phyloP scores from a whole-genome alignment of 2,329 filamentous ascomycete species.

The Colletotrichum agaves region DNA sequence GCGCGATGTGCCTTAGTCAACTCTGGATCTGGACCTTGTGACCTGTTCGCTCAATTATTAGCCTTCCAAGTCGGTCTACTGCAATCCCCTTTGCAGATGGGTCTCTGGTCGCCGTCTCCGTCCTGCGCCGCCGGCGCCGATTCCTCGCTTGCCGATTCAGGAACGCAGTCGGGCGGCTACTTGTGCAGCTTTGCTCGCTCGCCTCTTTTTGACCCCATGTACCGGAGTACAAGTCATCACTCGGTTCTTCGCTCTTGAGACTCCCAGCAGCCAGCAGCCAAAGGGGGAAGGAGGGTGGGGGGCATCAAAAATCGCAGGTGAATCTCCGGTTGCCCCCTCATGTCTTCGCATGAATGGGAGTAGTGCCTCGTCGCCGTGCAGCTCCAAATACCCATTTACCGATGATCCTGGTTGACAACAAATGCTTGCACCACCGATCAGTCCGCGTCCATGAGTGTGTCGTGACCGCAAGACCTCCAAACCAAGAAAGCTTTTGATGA shows the following conservation, averaged over 20 bases:
- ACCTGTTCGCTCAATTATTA: not conserved
- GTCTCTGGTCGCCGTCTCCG: conserved; percentile 32
- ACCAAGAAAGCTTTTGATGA: not conserved
- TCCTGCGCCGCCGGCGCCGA: conserved; percentile 12
- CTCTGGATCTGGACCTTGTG: conserved; percentile 26
- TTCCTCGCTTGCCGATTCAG: conserved; percentile 34
- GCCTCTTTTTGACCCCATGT: not conserved
- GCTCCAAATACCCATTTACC: not conserved
- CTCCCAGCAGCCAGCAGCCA: no score
- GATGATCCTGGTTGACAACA: not conserved
- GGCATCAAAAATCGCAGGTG: not conserved
- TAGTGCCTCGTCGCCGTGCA: not conserved
- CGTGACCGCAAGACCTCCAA: not conserved
- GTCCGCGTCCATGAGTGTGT: not conserved
- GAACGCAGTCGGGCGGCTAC: conserved; percentile 13
- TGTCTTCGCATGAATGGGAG: not conserved
- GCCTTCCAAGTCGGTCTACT: not conserved
- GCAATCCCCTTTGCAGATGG: conserved; percentile 8
- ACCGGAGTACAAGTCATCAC: not conserved
- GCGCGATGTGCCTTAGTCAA: not conserved
- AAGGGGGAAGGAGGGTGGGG: no score
- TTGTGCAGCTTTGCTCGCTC: not conserved
- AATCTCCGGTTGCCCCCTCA: not conserved
- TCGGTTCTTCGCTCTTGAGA: not conserved
- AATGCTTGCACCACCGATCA: not conserved